Conservation (phyloP, 345 rosid species). For the Erysimum cheiranthoides region DNA sequence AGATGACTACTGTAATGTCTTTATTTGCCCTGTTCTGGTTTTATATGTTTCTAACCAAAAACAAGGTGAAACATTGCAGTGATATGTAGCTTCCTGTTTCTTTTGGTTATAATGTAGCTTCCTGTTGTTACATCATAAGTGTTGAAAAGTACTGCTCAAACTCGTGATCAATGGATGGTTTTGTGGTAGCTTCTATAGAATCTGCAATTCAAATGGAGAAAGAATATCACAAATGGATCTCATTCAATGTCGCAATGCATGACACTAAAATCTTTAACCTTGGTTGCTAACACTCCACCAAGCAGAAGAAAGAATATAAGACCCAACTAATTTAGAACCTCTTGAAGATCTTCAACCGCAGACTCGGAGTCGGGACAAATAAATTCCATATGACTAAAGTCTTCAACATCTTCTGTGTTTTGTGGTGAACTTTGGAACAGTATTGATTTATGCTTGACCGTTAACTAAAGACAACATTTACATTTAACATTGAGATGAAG, state of each 20-base stretch:
- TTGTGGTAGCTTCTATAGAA: conserved; percentile 26
- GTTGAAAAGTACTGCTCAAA: conserved; percentile 80
- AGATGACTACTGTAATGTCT: neutral
- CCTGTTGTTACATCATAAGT: conserved; percentile 59
- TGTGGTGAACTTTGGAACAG: conserved; percentile 10
- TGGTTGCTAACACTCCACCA: conserved; percentile 36
- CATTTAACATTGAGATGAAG: neutral
- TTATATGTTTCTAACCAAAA: neutral
- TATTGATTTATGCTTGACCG: conserved; percentile 10
- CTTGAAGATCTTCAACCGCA: conserved; percentile 9
- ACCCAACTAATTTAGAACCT: conserved; percentile 8
- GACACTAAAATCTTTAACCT: conserved; percentile 4
- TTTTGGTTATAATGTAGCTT: conserved; percentile 2
- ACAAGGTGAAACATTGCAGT: neutral
- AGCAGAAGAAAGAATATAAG: conserved; percentile 29
- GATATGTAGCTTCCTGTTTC: neutral
- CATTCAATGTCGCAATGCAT: neutral
- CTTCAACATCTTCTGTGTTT: conserved; percentile 19
- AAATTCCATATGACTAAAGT: conserved; percentile 2
- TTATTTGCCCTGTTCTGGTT: neutral
- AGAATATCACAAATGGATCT: neutral
- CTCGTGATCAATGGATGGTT: conserved; percentile 85
- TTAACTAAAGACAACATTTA: neutral
- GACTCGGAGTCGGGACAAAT: conserved; percentile 17
- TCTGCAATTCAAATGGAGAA: neutral